Conservation (phyloP, 2,329 filamentous ascomycete genomes). For the Beauveria asiatica region DNA sequence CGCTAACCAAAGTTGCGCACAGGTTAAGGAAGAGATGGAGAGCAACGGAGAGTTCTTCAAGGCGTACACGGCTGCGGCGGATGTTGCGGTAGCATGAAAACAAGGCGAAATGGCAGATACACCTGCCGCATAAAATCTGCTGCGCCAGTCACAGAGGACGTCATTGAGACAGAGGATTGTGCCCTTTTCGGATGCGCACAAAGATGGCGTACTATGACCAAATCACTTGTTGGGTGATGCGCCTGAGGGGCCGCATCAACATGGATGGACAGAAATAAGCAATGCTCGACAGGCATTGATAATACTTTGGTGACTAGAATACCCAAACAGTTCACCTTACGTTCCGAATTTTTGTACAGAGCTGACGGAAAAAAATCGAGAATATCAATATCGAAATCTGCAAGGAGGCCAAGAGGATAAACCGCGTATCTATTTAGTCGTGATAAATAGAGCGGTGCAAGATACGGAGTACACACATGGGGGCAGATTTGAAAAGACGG, state of each 20-base stretch:
- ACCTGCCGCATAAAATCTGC: neutral
- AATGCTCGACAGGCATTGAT: neutral
- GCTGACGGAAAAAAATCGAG: neutral
- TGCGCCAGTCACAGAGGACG: neutral
- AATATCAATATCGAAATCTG: neutral
- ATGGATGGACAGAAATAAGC: neutral
- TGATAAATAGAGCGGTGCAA: neutral
- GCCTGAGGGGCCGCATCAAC: neutral
- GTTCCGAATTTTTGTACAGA: neutral
- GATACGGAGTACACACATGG: no score
- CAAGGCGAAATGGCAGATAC: neutral
- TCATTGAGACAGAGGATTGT: neutral
- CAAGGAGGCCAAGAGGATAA: neutral
- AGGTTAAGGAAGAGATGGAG: conserved; percentile 91
- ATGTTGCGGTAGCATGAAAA: conserved; percentile 30
- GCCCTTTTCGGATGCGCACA: neutral
- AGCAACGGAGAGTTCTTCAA: conserved; percentile 76
- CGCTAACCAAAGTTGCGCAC: neutral
- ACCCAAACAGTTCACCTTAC: neutral
- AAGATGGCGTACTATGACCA: neutral
- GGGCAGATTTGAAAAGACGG: conserved; percentile 3
- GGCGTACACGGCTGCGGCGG: conserved; percentile 53
- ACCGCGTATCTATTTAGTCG: neutral
- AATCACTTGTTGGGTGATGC: neutral
- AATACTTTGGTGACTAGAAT: neutral